phyloP scores from a whole-genome alignment of 208 protist species.

The Acanthamoeba sp. region DNA sequence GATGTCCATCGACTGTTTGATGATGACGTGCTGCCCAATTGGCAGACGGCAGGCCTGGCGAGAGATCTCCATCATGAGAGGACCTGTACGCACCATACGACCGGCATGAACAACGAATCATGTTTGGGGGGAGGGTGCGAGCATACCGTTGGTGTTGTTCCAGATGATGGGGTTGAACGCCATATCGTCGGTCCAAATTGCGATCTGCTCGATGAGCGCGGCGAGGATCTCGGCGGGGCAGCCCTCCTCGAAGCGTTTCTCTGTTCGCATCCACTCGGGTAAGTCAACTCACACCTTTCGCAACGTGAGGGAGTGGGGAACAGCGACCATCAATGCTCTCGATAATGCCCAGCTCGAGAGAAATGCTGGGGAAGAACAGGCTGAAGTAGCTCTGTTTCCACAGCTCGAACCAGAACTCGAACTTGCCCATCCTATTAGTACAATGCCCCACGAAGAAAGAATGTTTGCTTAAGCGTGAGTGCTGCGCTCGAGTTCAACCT shows the following conservation, averaged over 20 bases:
- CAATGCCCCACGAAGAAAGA: neutral
- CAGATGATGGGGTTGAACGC: slow-evolving; percentile 25
- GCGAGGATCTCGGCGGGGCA: slow-evolving; percentile 38
- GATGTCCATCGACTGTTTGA: slow-evolving; percentile 59
- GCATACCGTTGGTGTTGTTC: slow-evolving; percentile 36
- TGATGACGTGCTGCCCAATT: slow-evolving; percentile 30
- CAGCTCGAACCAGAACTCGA: slow-evolving; percentile 69
- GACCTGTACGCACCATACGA: neutral
- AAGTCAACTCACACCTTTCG: neutral
- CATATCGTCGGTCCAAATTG: slow-evolving; percentile 12
- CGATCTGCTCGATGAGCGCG: slow-evolving; percentile 30
- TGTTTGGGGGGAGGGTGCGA: neutral
- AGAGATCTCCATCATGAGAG: slow-evolving; percentile 70
- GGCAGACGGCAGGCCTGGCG: slow-evolving; percentile 50
- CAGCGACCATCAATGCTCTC: neutral
- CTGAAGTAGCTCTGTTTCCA: slow-evolving; percentile 62
- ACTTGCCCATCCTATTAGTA: neutral
- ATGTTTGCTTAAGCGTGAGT: neutral
- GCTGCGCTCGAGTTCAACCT: too few relatives aligned
- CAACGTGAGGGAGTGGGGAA: neutral
- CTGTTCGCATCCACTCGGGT: neutral
- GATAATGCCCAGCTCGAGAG: slow-evolving; percentile 1
- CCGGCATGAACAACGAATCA: neutral
- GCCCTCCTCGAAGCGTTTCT: slow-evolving; percentile 53
- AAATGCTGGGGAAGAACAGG: slow-evolving; percentile 57